Evolutionary conservation across 352 stramenopile species (phyloP).

Genomic region (Pythium plurisporium): DNA sequence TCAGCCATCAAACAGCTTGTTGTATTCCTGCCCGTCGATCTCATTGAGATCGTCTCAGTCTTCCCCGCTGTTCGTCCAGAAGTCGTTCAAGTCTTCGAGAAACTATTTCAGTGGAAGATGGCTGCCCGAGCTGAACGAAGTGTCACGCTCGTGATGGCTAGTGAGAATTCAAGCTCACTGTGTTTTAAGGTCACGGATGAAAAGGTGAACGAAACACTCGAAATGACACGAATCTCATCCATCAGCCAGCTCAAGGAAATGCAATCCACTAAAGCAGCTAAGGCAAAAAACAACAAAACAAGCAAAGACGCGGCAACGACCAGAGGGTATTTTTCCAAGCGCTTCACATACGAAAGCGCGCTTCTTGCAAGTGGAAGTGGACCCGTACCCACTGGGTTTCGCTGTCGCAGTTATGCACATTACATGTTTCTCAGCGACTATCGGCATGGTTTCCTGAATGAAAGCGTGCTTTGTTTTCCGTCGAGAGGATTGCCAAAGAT

Average conservation of each 20-base stretch:
- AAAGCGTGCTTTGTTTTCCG: constrained; percentile 55
- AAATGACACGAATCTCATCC: constrained; percentile 46
- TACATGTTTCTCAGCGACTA: constrained; percentile 63
- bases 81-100: constrained; percentile 55
- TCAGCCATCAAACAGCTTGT: constrained; percentile 46
- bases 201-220: constrained; percentile 47
- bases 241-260: constrained; percentile 39
- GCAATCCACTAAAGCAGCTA: constrained; percentile 11
- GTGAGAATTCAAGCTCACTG: constrained; percentile 31
- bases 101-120: constrained; percentile 66
- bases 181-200: constrained; percentile 55
- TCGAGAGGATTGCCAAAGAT: constrained; percentile 34
- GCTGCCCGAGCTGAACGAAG: constrained; percentile 27
- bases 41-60: constrained; percentile 33
- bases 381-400: not conserved
- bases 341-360: constrained; percentile 55
- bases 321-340: constrained; percentile 68
- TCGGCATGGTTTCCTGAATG: constrained; percentile 39
- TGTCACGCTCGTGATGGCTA: constrained; percentile 41
- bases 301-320: not conserved
- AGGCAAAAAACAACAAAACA: constrained; percentile 17
- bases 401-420: constrained; percentile 20
- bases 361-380: not conserved
- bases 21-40: constrained; percentile 43
- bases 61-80: constrained; percentile 36